A percentile compares a stretch with the other conserved stretches of the same genome.
Conservation (phyloP, 2,329 filamentous ascomycete species). For the Leptographium flavum region DNA sequence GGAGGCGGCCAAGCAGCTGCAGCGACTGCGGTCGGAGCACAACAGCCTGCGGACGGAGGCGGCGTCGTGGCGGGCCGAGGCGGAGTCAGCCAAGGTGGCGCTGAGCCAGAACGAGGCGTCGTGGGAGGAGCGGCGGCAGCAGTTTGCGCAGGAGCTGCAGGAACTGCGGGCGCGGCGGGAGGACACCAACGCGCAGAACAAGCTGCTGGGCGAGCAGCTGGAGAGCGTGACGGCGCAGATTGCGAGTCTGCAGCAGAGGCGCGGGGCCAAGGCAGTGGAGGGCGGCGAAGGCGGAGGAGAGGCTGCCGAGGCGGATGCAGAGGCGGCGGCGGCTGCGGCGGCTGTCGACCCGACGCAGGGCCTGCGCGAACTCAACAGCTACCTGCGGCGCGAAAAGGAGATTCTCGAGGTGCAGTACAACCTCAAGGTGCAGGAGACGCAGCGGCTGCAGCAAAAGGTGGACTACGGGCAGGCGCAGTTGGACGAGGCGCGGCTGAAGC, state of each 20-base stretch:
- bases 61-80: constrained; percentile 61
- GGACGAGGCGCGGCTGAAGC: constrained; percentile 75
- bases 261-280: constrained; percentile 31
- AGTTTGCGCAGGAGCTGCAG: constrained; percentile 68
- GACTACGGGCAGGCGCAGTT: constrained; percentile 78
- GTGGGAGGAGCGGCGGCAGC: constrained; percentile 70
- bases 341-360: constrained; percentile 51
- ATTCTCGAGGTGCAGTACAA: constrained; percentile 96
- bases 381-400: constrained; percentile 88
- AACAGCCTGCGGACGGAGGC: constrained; percentile 72
- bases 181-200: constrained; percentile 79
- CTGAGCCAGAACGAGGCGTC: constrained; percentile 71
- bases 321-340: constrained; percentile 38
- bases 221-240: constrained; percentile 75
- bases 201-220: constrained; percentile 75
- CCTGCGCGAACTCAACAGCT: constrained; percentile 80
- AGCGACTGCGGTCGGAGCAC: constrained; percentile 63
- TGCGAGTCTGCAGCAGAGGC: constrained; percentile 61
- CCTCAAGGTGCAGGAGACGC: constrained; percentile 73
- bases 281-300: constrained; percentile 9
- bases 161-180: constrained; percentile 70
- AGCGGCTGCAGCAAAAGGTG: constrained; percentile 78
- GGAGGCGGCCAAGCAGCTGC: constrained; percentile 77
- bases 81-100: constrained; percentile 70
- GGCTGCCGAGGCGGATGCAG: constrained; percentile 13